Conservation (phyloP, 495 filamentous ascomycete species). For the Sordaria brevicollis region DNA sequence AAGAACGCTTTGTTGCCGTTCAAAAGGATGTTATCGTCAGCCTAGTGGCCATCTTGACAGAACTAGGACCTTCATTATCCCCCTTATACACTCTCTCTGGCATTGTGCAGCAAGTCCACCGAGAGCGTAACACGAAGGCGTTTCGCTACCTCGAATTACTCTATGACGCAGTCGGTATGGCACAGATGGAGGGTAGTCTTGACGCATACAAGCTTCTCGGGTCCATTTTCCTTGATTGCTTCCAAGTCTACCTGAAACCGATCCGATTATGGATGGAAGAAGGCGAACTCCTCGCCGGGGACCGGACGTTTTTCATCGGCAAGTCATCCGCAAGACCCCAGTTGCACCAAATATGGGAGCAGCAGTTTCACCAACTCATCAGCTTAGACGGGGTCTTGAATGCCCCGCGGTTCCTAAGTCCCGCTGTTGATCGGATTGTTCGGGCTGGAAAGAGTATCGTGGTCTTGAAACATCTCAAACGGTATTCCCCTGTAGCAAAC, state of each 20-base stretch:
- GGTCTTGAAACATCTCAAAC: conserved; percentile 57
- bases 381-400: conserved; percentile 46
- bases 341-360: conserved; percentile 59
- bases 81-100: conserved; percentile 46
- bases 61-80: conserved; percentile 41
- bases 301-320: conserved; percentile 66
- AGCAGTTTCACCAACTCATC: conserved; percentile 55
- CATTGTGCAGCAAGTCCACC: conserved; percentile 32
- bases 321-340: conserved; percentile 47
- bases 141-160: conserved; percentile 64
- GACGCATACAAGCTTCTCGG: conserved; percentile 49
- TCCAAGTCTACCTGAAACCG: conserved; percentile 71
- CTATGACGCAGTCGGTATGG: conserved; percentile 53
- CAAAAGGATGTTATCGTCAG: conserved; percentile 38
- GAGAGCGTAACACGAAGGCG: conserved; percentile 28
- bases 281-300: conserved; percentile 53
- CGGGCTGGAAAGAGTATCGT: conserved; percentile 81
- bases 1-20: conserved; percentile 33
- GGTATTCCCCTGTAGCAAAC: conserved; percentile 17
- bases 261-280: conserved; percentile 78
- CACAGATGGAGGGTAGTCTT: conserved; percentile 58
- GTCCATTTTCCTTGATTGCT: conserved; percentile 68
- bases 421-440: conserved; percentile 60
- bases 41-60: conserved; percentile 51
- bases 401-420: conserved; percentile 64